Evolutionary conservation across 1,139 yeast genomes (phyloP).

Genomic region (Zhuliangozyma parablackwelliae): DNA sequence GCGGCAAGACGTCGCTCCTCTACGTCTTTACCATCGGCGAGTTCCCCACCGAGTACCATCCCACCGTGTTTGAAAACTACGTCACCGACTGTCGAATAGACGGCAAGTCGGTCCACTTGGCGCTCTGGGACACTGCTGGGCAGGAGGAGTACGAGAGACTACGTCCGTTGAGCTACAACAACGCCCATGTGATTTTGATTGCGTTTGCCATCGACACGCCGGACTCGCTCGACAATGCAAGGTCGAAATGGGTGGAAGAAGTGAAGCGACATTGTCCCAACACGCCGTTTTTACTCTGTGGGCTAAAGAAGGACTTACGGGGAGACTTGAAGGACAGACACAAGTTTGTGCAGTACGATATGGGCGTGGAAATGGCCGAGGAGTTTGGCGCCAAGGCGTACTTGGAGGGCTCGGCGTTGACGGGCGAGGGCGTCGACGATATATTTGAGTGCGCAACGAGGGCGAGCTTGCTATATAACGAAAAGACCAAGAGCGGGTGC

Average conservation of each 20-base stretch:
- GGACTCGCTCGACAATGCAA: slow-evolving; percentile 65
- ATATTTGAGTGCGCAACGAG: slow-evolving; percentile 75
- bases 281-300: slow-evolving; percentile 63
- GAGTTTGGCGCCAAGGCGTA: slow-evolving; percentile 67
- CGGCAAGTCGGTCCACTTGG: slow-evolving; percentile 84
- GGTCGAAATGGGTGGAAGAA: slow-evolving; percentile 70
- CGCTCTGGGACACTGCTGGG: slow-evolving; percentile 96
- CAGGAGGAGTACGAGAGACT: slow-evolving; percentile 85
- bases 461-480: slow-evolving; percentile 48
- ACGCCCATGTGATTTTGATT: slow-evolving; percentile 66
- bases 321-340: slow-evolving; percentile 25
- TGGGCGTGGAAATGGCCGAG: slow-evolving; percentile 57
- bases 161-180: slow-evolving; percentile 80
- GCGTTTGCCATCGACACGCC: slow-evolving; percentile 70
- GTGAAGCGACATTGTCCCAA: slow-evolving; percentile 63
- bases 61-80: slow-evolving; percentile 93
- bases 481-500: slow-evolving; percentile 26
- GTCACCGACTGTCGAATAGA: slow-evolving; percentile 91
- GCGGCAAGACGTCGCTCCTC: slow-evolving; percentile 89
- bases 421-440: slow-evolving; percentile 81
- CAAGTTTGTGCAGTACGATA: slow-evolving; percentile 46
- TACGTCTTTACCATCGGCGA: slow-evolving; percentile 90
- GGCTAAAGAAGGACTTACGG: slow-evolving; percentile 66
- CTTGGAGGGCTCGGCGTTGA: slow-evolving; percentile 70
- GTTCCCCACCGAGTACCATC: slow-evolving; percentile 80